These are phyloP conservation scores for Pinguiococcus pyrenoidosus DNA, from an alignment of 108 stramenopile genomes.

Conservation along the genomic window DNA sequence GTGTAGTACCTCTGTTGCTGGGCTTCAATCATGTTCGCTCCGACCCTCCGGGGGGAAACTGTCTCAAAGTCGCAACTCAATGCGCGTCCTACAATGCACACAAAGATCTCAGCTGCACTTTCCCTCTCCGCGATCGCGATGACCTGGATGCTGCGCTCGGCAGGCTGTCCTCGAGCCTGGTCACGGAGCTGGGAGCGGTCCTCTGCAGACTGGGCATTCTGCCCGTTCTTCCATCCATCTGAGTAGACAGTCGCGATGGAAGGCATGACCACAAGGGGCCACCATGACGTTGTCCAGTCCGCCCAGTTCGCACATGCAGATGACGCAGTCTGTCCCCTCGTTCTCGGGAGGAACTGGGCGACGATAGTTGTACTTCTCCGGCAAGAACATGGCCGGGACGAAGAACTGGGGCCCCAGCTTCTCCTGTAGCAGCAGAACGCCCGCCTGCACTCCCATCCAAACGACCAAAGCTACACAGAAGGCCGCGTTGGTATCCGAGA, in stretches of 20 bases:
- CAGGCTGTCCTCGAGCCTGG: not conserved
- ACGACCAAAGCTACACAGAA: conserved; percentile 49
- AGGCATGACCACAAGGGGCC: conserved; percentile 2
- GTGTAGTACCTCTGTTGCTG: no score
- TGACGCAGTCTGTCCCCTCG: not conserved
- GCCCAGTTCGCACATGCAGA: not conserved
- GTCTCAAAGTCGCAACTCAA: no score
- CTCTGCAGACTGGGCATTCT: conserved; percentile 4
- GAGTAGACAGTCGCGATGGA: not conserved
- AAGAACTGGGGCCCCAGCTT: conserved; percentile 77
- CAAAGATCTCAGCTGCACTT: no score
- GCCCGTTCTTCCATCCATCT: not conserved
- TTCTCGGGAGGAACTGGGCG: conserved; percentile 56
- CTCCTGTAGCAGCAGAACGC: conserved; percentile 56
- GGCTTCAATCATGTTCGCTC: no score
- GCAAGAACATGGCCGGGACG: conserved; percentile 74
- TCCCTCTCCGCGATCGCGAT: no score
- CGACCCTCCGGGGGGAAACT: no score
- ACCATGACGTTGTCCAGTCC: not conserved
- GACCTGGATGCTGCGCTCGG: no score
- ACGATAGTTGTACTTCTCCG: conserved; percentile 80
- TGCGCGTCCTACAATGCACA: no score
- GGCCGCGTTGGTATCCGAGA: conserved; percentile 51
- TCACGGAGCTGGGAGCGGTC: not conserved
- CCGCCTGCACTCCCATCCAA: conserved; percentile 70